These are phyloP conservation scores for Chalciporus sp. DNA, from an alignment of 1,284 basidiomycete genomes.

Conservation along the genomic window DNA sequence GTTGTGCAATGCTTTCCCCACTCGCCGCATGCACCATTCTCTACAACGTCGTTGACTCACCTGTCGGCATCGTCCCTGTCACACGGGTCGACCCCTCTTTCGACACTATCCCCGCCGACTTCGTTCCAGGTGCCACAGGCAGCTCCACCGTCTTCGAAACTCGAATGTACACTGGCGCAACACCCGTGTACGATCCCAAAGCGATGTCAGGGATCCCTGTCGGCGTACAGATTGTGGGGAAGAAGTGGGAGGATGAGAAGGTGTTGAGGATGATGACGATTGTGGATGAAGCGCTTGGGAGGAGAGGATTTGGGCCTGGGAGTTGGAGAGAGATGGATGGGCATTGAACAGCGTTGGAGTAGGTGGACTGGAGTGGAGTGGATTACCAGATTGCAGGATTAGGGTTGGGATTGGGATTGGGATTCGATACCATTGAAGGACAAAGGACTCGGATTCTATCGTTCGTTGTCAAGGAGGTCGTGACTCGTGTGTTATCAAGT, in stretches of 20 bases:
- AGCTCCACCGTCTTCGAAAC: conserved; percentile 60
- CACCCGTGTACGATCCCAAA: conserved; percentile 66
- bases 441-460: too few relatives aligned
- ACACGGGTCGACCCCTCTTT: conserved; percentile 69
- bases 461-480: too few relatives aligned
- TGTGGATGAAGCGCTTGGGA: conserved; percentile 69
- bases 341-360: not conserved
- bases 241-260: conserved; percentile 85
- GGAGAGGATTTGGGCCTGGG: conserved; percentile 57
- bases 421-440: too few relatives aligned
- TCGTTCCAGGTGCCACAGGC: conserved; percentile 46
- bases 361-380: too few relatives aligned
- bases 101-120: conserved; percentile 66
- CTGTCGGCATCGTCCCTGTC: conserved; percentile 80
- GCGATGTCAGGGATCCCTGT: conserved; percentile 82
- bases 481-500: too few relatives aligned
- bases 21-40: conserved; percentile 54
- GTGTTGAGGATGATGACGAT: conserved; percentile 81
- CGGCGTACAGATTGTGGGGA: conserved; percentile 80
- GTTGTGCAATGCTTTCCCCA: conserved; percentile 54
- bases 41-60: conserved; percentile 79
- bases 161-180: conserved; percentile 54
- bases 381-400: not conserved
- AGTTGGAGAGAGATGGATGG: conserved; percentile 25
- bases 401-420: too few relatives aligned